These are phyloP conservation scores for Nicotiana otophora DNA, from an alignment of 257 asterid genomes.

Conservation along the genomic window DNA sequence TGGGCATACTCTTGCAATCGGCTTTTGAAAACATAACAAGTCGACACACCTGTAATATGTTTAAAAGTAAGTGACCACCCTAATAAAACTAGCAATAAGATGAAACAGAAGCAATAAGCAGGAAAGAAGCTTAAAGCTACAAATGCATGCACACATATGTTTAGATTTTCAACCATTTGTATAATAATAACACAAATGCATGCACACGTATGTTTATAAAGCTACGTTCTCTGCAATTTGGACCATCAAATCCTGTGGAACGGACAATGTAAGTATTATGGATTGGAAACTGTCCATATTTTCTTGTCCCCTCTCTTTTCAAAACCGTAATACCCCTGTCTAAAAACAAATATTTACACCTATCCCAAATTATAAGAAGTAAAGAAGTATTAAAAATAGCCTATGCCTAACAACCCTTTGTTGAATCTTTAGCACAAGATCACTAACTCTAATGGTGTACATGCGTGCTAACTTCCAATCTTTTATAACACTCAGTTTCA, in stretches of 20 bases:
- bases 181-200: neutral
- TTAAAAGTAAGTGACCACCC: neutral
- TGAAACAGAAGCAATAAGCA: neutral
- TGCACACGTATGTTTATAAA: neutral
- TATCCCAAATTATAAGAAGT: neutral
- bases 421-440: neutral
- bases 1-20: conserved; percentile 93
- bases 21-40: conserved; percentile 84
- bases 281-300: neutral
- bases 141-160: neutral
- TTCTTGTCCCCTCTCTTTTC: neutral
- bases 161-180: neutral
- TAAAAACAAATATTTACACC: neutral
- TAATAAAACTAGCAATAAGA: neutral
- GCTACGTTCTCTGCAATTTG: neutral
- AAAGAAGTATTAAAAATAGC: neutral
- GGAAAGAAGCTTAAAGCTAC: neutral
- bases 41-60: conserved; percentile 55
- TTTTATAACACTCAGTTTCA: neutral
- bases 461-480: neutral
- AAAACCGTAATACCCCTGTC: neutral
- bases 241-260: neutral
- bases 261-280: neutral
- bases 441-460: neutral
- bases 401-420: neutral